Base-by-base conservation (phyloP, 2,329 filamentous ascomycete genomes). In the Ophiostoma fasciatum region DNA sequence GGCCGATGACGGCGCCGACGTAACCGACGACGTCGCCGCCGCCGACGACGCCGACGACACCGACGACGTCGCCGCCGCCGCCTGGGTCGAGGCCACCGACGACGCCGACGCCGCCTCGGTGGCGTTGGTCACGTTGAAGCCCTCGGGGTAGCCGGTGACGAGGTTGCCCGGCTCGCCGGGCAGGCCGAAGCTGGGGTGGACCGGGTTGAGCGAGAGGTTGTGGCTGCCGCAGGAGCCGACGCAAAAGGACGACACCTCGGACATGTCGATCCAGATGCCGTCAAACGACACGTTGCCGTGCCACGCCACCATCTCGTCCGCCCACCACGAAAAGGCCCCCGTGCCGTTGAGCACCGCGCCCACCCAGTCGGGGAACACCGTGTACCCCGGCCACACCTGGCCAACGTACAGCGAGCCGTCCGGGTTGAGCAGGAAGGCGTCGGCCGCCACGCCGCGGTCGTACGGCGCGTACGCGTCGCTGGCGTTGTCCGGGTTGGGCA, bases 321-420 rank as follows among this genome's bases (percentile, higher is more conserved):
- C 67, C 81, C 81, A 87, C 63, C 76, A 88, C 10, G 22, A 28
- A 13, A 45, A 42, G 63, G 45, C 69, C n/a, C 68, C 67, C 1
- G 71, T 69, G 25, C 69, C 62, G 46, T 79, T 78, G 4, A 74
- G 57, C 2, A 68, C 59, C 1, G 73, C 62, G 3, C 74, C 68
- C 5, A 68, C 54, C 37, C 40, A 87, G 49, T 88, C 82, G 0
- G 78, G 76, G 52, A 74, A 83, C 8, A 71, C 77, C 0, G 76
- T 74, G 39, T 69, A 70, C 17, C 81, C 81, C 12, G 81, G 78
- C 81, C 81, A 87, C 17, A 85, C 79, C 7, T 73, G 67, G 20
- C 79, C 72, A 14, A 67, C 57, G 42, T 71, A 69, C 10, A 64
- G 48, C 2, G 63, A 63, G 5, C 64, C 76, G 43, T 82, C 71